These are phyloP conservation scores for Multifurca ochricompacta DNA, from an alignment of 768 basidiomycete genomes.

Conservation along the genomic window DNA sequence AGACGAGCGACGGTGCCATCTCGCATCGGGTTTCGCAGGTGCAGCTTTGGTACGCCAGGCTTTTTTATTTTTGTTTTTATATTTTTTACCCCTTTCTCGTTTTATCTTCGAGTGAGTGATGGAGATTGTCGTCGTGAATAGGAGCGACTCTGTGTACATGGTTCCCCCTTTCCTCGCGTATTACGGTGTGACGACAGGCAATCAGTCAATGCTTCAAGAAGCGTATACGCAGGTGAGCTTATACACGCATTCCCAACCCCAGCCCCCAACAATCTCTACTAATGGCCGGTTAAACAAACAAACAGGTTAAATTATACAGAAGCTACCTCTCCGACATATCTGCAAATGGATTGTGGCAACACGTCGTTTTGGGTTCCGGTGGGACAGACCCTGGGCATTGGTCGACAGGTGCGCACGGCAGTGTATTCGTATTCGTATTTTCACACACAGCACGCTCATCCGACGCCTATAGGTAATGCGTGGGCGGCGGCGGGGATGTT, in stretches of 20 bases:
- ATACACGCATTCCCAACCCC: neutral
- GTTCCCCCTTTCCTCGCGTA: slow-evolving; percentile 83
- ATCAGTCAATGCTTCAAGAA: slow-evolving; percentile 50
- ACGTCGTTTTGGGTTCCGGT: slow-evolving; percentile 51
- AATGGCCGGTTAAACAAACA: neutral
- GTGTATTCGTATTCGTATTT: no score
- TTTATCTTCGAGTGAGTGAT: no score
- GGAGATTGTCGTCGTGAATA: no score
- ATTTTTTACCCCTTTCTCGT: no score
- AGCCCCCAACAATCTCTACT: neutral
- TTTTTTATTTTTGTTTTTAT: no score
- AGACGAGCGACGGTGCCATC: slow-evolving; percentile 68
- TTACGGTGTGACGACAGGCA: slow-evolving; percentile 57
- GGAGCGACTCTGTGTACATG: slow-evolving; percentile 82
- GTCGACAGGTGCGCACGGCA: slow-evolving; percentile 63
- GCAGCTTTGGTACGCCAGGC: slow-evolving; percentile 70
- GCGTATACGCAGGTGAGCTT: slow-evolving; percentile 51
- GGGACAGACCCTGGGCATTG: slow-evolving; percentile 63
- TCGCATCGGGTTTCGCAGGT: slow-evolving; percentile 65
- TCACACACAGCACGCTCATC: neutral
- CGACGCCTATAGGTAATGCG: slow-evolving; percentile 53
- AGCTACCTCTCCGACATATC: slow-evolving; percentile 47
- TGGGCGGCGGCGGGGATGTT: slow-evolving; percentile 90
- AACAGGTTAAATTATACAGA: slow-evolving; percentile 55
- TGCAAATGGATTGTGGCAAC: slow-evolving; percentile 61